Conservation (phyloP, 306 rosid species). For the Lagenaria siceraria region DNA sequence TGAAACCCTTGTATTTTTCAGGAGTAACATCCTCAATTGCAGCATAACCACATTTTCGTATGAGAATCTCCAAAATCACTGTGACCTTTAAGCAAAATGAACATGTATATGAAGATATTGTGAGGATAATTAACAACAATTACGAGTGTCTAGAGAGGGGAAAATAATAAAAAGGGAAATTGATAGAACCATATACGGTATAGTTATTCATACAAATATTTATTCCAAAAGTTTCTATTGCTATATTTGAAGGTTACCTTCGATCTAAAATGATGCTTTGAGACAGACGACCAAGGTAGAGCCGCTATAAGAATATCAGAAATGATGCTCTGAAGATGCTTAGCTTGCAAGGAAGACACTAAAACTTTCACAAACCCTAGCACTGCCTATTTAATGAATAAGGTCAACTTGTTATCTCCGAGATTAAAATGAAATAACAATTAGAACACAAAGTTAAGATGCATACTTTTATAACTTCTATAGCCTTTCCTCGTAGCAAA, state of each 20-base stretch:
- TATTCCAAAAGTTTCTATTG: neutral
- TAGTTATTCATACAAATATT: neutral
- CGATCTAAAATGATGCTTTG: conserved; percentile 73
- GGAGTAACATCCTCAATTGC: conserved; percentile 53
- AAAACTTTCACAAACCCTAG: conserved; percentile 88
- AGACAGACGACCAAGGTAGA: conserved; percentile 73
- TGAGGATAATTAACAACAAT: neutral
- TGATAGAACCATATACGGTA: neutral
- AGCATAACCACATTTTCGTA: conserved; percentile 74
- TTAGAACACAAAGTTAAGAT: conserved; percentile 3
- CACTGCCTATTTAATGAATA: conserved; percentile 58
- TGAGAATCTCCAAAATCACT: conserved; percentile 58
- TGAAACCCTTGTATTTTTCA: conserved; percentile 52
- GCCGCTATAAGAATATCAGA: conserved; percentile 40
- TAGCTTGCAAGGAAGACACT: conserved; percentile 57
- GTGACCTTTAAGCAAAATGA: conserved; percentile 36
- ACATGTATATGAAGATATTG: neutral
- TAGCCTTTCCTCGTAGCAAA: conserved; percentile 61
- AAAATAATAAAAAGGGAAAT: neutral
- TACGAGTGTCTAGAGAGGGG: neutral
- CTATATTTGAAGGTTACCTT: conserved; percentile 42
- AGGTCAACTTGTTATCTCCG: conserved; percentile 16
- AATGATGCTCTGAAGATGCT: conserved; percentile 48
- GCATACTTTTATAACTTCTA: conserved; percentile 76
- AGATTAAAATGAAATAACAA: conserved; percentile 10